Conservation (phyloP, 306 rosid species). For the Lagenaria siceraria region DNA sequence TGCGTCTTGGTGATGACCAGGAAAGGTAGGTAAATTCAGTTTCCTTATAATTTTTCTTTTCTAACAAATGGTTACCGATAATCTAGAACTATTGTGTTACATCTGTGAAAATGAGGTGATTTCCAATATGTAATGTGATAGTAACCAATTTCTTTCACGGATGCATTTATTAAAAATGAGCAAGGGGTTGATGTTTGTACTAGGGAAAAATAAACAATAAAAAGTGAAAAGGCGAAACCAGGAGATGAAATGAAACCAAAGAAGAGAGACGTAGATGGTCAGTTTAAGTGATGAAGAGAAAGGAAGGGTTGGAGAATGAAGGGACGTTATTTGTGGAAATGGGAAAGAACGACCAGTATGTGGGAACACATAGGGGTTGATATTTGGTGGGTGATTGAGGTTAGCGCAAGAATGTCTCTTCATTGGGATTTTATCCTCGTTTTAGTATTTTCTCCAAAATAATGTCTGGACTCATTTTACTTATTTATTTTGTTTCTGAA, state of each 20-base stretch:
- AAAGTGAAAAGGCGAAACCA: background rate
- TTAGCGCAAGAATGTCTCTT: background rate
- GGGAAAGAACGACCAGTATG: background rate
- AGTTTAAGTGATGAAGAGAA: background rate
- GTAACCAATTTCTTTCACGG: background rate
- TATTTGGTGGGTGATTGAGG: background rate
- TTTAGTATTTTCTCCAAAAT: background rate
- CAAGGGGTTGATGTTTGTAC: background rate
- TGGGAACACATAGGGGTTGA: background rate
- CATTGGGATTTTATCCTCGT: background rate
- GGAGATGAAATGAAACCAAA: background rate
- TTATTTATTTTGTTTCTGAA: background rate
- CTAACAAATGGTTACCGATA: background rate
- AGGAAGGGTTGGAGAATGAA: background rate
- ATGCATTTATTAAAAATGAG: background rate
- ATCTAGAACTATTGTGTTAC: background rate
- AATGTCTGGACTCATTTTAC: background rate
- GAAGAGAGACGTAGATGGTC: background rate
- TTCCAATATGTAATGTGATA: background rate
- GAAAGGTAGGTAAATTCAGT: slow-evolving; percentile 49
- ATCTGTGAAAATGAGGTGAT: background rate
- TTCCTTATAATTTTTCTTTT: background rate
- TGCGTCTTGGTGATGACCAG: slow-evolving; percentile 95
- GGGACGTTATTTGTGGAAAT: background rate
- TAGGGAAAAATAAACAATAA: background rate